A percentile compares a stretch with the other conserved stretches of the same genome.
These are phyloP conservation scores for Lachancea lanzarotensis DNA, from an alignment of 805 yeast species.

Conservation along the genomic window DNA sequence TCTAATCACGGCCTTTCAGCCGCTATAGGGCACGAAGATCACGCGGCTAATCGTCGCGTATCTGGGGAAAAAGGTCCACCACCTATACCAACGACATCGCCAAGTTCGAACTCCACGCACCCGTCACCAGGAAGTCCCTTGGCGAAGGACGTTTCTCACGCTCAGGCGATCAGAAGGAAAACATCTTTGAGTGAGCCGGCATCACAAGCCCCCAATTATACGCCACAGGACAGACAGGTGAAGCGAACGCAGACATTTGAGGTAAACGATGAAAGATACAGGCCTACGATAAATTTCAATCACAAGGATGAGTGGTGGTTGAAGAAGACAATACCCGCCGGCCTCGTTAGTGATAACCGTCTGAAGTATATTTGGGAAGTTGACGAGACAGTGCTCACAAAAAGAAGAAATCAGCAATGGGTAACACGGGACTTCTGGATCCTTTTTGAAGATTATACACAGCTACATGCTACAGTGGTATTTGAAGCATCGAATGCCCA, in stretches of 20 bases:
- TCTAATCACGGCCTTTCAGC: not conserved
- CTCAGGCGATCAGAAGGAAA: constrained; percentile 1
- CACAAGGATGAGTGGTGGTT: constrained; percentile 61
- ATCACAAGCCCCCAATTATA: constrained; percentile 8
- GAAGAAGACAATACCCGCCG: constrained; percentile 49
- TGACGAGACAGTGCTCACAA: constrained; percentile 48
- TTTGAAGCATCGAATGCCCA: constrained; percentile 52
- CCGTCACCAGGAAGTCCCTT: not conserved
- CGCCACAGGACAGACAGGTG: constrained; percentile 2
- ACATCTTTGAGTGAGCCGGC: constrained; percentile 7
- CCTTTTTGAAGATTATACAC: constrained; percentile 66
- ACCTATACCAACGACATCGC: not conserved
- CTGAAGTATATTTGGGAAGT: constrained; percentile 46
- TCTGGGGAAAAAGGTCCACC: constrained; percentile 1
- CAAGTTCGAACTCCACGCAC: not conserved
- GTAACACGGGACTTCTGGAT: constrained; percentile 62
- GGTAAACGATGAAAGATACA: constrained; percentile 5
- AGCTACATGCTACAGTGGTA: constrained; percentile 50
- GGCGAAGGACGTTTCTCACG: not conserved
- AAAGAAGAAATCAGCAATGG: constrained; percentile 48
- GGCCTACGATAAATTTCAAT: constrained; percentile 19
- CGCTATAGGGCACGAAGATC: not conserved
- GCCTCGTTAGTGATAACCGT: constrained; percentile 12
- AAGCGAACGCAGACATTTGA: constrained; percentile 16
- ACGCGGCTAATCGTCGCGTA: not conserved